A percentile compares a stretch with the other conserved stretches of the same genome.
Evolutionary conservation across 148 eudicot genomes (phyloP).

Genomic region (Bassia scoparia): DNA sequence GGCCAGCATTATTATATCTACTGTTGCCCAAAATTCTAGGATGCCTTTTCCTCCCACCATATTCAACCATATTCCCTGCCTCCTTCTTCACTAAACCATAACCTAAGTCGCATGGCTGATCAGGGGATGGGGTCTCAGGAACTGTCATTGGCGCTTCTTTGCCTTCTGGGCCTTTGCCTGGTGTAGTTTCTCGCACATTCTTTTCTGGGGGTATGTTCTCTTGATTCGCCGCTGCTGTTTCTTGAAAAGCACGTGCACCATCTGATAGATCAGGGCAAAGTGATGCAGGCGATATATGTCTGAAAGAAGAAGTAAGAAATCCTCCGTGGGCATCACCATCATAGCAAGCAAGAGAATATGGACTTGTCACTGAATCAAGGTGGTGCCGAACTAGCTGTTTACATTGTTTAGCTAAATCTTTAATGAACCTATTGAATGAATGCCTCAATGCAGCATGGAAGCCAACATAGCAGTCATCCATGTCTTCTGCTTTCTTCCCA

Average conservation of each 20-base stretch:
- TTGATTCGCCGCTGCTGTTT: slow-evolving; percentile 42
- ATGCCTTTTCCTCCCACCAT: slow-evolving; percentile 75
- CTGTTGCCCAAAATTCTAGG: slow-evolving; percentile 52
- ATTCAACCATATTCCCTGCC: slow-evolving; percentile 57
- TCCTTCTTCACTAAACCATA: slow-evolving; percentile 74
- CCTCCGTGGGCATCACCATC: slow-evolving; percentile 47
- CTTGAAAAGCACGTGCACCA: slow-evolving; percentile 32
- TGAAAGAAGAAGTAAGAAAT: slow-evolving; percentile 34
- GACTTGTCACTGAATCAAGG: slow-evolving; percentile 96
- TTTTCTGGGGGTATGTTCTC: slow-evolving; percentile 81
- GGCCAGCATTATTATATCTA: slow-evolving; percentile 49
- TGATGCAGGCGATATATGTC: slow-evolving; percentile 47
- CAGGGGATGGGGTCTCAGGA: slow-evolving; percentile 99
- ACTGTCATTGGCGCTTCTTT: slow-evolving; percentile 76
- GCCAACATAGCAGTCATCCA: slow-evolving; percentile 83
- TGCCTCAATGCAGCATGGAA: slow-evolving; percentile 88
- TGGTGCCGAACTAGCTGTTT: slow-evolving; percentile 87
- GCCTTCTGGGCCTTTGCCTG: slow-evolving; percentile 67
- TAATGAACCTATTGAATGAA: slow-evolving; percentile 69
- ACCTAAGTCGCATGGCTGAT: slow-evolving; percentile 65
- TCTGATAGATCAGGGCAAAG: slow-evolving; percentile 72
- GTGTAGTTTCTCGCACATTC: slow-evolving; percentile 61
- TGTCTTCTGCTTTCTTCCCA: slow-evolving; percentile 65
- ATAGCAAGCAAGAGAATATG: slow-evolving; percentile 82
- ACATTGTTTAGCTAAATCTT: slow-evolving; percentile 77